Conservation (phyloP, 2,329 filamentous ascomycete species). For the Penicillium sp. region DNA sequence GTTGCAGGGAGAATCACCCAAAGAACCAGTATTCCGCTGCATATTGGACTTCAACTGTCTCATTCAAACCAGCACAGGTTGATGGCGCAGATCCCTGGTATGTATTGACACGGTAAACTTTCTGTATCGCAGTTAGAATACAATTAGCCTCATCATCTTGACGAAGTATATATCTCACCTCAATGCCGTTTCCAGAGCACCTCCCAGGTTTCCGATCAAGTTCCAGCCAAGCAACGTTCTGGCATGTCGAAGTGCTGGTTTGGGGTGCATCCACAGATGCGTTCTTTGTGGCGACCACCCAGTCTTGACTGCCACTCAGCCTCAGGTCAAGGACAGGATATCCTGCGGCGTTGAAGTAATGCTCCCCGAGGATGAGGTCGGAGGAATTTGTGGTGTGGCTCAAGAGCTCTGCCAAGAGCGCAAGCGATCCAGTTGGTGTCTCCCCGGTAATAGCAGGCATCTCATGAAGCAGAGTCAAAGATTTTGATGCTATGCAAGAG, state of each 20-base stretch:
- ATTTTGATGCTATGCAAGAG: slow-evolving; percentile 38
- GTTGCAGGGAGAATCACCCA: slow-evolving; percentile 22
- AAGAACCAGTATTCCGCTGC: slow-evolving; percentile 48
- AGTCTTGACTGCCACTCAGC: slow-evolving; percentile 23
- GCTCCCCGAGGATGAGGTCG: slow-evolving; percentile 36
- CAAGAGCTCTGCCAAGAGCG: slow-evolving; percentile 23
- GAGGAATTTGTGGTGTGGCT: slow-evolving; percentile 15
- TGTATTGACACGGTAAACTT: slow-evolving; percentile 45
- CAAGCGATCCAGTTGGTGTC: slow-evolving; percentile 29
- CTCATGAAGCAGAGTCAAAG: slow-evolving; percentile 29
- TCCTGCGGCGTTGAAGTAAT: slow-evolving; percentile 33
- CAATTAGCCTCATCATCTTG: background rate
- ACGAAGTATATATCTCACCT: slow-evolving; percentile 24
- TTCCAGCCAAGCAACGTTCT: slow-evolving; percentile 38
- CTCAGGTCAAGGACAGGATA: slow-evolving; percentile 36
- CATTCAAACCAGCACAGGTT: slow-evolving; percentile 33
- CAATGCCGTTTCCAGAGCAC: slow-evolving; percentile 28
- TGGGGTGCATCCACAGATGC: slow-evolving; percentile 30
- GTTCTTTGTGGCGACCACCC: slow-evolving; percentile 28
- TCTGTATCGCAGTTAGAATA: slow-evolving; percentile 27
- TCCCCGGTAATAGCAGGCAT: slow-evolving; percentile 23
- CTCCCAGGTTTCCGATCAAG: slow-evolving; percentile 27
- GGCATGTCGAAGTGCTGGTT: background rate
- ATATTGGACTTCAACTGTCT: slow-evolving; percentile 39
- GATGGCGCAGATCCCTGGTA: slow-evolving; percentile 36